Percentiles rank a stretch among this genome's conserved stretches.
These are phyloP conservation scores for Hondaea fermentalgiana DNA, from an alignment of 108 stramenopile species.

Conservation along the genomic window DNA sequence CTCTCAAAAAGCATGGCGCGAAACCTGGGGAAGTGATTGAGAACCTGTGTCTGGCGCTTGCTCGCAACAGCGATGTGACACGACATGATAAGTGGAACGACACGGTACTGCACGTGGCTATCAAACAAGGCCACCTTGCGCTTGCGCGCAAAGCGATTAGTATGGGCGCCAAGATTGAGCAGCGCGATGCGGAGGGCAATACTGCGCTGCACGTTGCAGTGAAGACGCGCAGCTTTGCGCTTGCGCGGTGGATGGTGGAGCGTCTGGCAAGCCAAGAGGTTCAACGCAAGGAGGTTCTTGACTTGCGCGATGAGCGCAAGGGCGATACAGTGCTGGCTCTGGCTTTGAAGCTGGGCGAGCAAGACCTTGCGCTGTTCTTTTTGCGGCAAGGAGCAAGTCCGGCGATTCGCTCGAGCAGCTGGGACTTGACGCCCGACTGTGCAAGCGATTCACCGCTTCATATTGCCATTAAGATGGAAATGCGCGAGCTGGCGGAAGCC, in stretches of 20 bases:
- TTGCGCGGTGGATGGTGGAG: slow-evolving; percentile 9
- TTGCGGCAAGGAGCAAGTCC: not conserved
- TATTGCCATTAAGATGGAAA: not conserved
- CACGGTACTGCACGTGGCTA: not conserved
- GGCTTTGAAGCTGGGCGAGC: not conserved
- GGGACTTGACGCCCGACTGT: not conserved
- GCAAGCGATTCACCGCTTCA: not conserved
- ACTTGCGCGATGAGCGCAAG: not conserved
- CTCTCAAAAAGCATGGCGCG: not conserved
- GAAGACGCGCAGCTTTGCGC: not conserved
- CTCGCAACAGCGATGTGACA: not conserved
- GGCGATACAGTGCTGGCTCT: not conserved
- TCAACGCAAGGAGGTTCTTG: not conserved
- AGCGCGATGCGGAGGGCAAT: not conserved
- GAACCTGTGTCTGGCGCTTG: not conserved
- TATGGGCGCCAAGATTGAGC: not conserved
- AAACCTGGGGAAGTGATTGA: not conserved
- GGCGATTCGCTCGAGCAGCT: not conserved
- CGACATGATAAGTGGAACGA: slow-evolving; percentile 13
- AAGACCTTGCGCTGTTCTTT: not conserved
- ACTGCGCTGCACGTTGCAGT: not conserved
- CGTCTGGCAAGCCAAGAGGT: not conserved
- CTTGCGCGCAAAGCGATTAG: not conserved
- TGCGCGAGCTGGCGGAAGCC: not conserved
- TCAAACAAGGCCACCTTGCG: not conserved